phyloP scores from a whole-genome alignment of 805 yeast species.

The Tetrapisispora taiwanensis region DNA sequence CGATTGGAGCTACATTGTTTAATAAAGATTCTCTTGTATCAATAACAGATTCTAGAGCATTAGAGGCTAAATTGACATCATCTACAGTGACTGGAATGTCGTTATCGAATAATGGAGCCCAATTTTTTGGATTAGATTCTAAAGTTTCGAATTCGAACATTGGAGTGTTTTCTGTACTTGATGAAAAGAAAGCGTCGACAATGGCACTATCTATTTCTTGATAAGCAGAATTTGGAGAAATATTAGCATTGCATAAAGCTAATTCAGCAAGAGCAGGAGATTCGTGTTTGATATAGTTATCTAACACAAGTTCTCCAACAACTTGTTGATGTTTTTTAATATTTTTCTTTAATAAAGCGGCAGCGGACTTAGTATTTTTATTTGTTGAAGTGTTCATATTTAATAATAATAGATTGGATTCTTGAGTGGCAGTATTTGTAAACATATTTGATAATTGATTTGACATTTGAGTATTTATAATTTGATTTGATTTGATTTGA shows the following conservation, averaged over 20 bases:
- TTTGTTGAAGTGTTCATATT: neutral
- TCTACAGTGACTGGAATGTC: slow-evolving; percentile 32
- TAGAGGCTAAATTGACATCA: slow-evolving; percentile 25
- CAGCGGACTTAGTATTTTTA: neutral
- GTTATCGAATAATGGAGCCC: slow-evolving; percentile 54
- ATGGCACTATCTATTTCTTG: slow-evolving; percentile 45
- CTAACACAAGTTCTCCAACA: slow-evolving; percentile 21
- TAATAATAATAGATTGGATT: slow-evolving; percentile 1
- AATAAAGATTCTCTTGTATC: neutral
- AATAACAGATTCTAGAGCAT: slow-evolving; percentile 13
- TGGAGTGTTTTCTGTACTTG: slow-evolving; percentile 46
- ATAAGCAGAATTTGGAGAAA: slow-evolving; percentile 1
- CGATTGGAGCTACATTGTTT: slow-evolving; percentile 2
- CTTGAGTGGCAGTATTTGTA: neutral
- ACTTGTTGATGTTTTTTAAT: slow-evolving; percentile 7
- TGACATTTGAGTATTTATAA: too few relatives aligned
- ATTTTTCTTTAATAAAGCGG: neutral
- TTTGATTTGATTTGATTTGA: neutral
- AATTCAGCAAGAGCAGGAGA: slow-evolving; percentile 2
- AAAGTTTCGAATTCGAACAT: slow-evolving; percentile 35
- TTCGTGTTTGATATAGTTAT: slow-evolving; percentile 17
- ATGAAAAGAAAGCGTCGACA: slow-evolving; percentile 43
- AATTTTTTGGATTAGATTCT: slow-evolving; percentile 33
- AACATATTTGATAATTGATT: neutral
- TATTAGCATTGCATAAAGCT: neutral